A percentile compares a stretch with the other conserved stretches of the same genome.
phyloP scores from a whole-genome alignment of 2,329 filamentous ascomycete species.

The Sordariomycetes sp. region DNA sequence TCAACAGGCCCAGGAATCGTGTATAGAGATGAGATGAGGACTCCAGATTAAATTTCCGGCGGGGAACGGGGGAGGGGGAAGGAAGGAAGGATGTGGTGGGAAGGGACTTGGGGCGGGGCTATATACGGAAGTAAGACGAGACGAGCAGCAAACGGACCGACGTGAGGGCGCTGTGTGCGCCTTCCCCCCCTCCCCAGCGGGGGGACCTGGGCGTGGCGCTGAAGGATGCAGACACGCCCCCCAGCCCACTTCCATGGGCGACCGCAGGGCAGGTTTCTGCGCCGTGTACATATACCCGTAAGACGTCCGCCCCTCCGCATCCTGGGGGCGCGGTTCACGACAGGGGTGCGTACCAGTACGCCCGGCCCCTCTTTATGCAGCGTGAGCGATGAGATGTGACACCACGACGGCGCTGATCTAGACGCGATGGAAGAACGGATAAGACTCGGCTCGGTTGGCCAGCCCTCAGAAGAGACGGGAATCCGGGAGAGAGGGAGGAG shows the following conservation, averaged over 20 bases:
- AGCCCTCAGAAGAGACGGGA: too few relatives aligned
- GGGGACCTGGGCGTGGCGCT: neutral
- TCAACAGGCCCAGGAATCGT: constrained; percentile 2
- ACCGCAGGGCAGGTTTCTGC: constrained; percentile 53
- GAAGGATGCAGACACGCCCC: neutral
- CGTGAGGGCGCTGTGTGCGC: too few relatives aligned
- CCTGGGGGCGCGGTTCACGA: neutral
- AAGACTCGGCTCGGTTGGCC: neutral
- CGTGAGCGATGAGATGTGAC: neutral
- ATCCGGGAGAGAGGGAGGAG: neutral
- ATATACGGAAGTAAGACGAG: constrained; percentile 1
- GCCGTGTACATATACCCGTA: constrained; percentile 11
- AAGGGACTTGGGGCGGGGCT: neutral
- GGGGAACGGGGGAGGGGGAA: neutral
- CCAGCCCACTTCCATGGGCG: neutral
- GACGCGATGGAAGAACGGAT: neutral
- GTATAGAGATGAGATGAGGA: neutral
- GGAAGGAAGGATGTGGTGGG: neutral
- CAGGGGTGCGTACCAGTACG: neutral
- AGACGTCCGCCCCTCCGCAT: neutral
- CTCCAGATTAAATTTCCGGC: neutral
- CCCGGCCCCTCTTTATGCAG: neutral
- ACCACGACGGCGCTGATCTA: neutral
- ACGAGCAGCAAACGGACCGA: too few relatives aligned
- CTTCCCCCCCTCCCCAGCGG: too few relatives aligned